A percentile compares a stretch with the other conserved stretches of the same genome.
These are phyloP conservation scores for Coniochaeta hoffmannii DNA, from an alignment of 2,329 filamentous ascomycete genomes.

Conservation along the genomic window DNA sequence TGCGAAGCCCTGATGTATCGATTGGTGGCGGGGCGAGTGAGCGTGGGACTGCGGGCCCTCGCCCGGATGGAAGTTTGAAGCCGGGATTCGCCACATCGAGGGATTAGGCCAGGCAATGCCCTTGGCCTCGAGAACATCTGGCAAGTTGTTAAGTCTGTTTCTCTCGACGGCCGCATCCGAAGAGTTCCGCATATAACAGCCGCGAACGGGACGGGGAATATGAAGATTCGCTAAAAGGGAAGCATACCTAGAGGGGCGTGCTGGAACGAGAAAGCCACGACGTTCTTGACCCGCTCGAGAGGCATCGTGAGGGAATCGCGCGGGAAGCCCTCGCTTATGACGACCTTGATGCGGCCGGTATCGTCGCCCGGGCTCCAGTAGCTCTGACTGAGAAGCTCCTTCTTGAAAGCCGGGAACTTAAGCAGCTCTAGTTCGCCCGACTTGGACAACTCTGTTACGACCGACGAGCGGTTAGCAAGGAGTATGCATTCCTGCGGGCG, in stretches of 20 bases:
- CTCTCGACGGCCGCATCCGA: no score
- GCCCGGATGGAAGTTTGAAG: slow-evolving; percentile 32
- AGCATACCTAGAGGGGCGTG: slow-evolving; percentile 68
- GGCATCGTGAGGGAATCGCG: slow-evolving; percentile 42
- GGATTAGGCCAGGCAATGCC: slow-evolving; percentile 76
- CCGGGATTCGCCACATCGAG: slow-evolving; percentile 53
- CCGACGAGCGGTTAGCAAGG: slow-evolving; percentile 5
- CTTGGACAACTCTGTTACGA: slow-evolving; percentile 38
- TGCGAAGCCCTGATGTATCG: slow-evolving; percentile 8
- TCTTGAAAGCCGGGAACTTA: slow-evolving; percentile 65
- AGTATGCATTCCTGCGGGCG: neutral
- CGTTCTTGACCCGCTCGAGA: slow-evolving; percentile 62
- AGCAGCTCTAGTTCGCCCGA: slow-evolving; percentile 54
- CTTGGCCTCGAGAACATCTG: slow-evolving; percentile 65
- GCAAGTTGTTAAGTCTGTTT: slow-evolving; percentile 8
- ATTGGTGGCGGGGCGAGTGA: slow-evolving; percentile 49
- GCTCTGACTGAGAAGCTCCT: slow-evolving; percentile 59
- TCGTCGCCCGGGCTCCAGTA: slow-evolving; percentile 67
- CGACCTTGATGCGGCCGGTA: slow-evolving; percentile 66
- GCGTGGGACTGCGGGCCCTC: slow-evolving; percentile 48
- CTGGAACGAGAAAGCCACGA: slow-evolving; percentile 76
- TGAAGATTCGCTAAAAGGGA: neutral
- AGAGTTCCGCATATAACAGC: neutral
- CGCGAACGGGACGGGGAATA: no score
- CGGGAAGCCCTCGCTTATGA: slow-evolving; percentile 67